Evolutionary conservation across 2,329 filamentous ascomycete species (phyloP).

Genomic region (Didymella pinodella): DNA sequence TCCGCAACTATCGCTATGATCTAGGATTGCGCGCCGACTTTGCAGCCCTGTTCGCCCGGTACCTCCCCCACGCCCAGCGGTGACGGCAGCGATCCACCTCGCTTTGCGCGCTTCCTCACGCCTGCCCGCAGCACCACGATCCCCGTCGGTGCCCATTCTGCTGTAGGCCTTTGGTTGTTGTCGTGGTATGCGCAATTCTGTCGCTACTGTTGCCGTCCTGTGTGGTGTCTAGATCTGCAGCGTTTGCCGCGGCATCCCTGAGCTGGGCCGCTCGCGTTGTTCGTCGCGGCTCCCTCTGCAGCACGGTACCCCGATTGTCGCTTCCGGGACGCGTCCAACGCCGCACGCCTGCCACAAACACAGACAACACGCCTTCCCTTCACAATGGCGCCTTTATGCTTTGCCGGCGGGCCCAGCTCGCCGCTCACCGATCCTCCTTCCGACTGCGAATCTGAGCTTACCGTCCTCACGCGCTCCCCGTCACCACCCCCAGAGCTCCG

Average conservation of each 20-base stretch:
- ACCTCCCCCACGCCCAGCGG: constrained; percentile 23
- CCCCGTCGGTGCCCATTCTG: background rate
- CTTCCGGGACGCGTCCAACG: constrained; percentile 25
- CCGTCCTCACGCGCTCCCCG: constrained; percentile 38
- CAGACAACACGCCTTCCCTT: constrained; percentile 18
- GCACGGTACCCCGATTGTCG: constrained; percentile 20
- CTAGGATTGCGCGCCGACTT: constrained; percentile 26
- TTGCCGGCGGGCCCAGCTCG: constrained; percentile 45
- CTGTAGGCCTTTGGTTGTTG: background rate
- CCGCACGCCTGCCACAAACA: constrained; percentile 18
- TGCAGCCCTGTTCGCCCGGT: constrained; percentile 30
- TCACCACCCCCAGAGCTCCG: constrained; percentile 45
- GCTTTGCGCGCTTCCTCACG: background rate
- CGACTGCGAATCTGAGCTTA: constrained; percentile 47
- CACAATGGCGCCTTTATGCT: constrained; percentile 41
- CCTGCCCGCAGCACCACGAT: constrained; percentile 7
- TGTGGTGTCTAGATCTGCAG: constrained; percentile 9
- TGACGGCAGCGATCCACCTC: constrained; percentile 32
- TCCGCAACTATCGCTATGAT: constrained; percentile 32
- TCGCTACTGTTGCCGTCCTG: constrained; percentile 3
- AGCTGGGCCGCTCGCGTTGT: constrained; percentile 19
- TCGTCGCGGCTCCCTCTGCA: constrained; percentile 20
- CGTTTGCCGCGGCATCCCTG: constrained; percentile 19
- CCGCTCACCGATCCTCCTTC: constrained; percentile 51
- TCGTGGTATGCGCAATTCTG: constrained; percentile 8